Evolutionary conservation across 2,329 filamentous ascomycete genomes (phyloP), one percentile per base, ranked within the genome.

Genomic region (Dendryphion nanum): DNA sequence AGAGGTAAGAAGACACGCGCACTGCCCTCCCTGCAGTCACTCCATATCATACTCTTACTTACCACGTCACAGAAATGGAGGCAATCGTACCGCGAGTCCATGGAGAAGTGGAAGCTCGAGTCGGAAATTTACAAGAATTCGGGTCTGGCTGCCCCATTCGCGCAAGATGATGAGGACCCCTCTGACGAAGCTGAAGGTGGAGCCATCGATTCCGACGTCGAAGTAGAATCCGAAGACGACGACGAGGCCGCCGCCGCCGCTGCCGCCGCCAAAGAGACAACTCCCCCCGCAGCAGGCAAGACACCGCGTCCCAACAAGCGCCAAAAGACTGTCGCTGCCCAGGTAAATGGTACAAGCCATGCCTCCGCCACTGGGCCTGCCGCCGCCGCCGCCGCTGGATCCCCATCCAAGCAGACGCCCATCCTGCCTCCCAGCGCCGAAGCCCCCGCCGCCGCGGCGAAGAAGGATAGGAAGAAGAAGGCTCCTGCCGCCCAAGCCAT

Each of bases 101-200:
- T 81, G 47, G 73, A 75, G 33, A 63, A 71, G 30, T 83, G 80
- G 66, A 74, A 78, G 49, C 66, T 72, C 38, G 72, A 77, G 36
- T 70, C 78, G 57, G 69, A 69, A 35, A 71, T 69, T 3, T 84
- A 83, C 68, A 75, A 79, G 55, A 69, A 67, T 18, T 54, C 51
- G 29, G 60, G 56, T 33, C 50, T 44, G 35, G 51, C 70, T 36
- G 63, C 61, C 14, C 59, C 67, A 21, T 72, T 74, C 33, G 63
- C 72, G 7, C 63, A 66, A 30, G 67, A 69, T 43, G 68, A 69
- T 14, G 64, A 62, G 32, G 60, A 68, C 14, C 56, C 53, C 16
- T 51, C 52, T 18, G 63, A 68, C 68, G 57, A 67, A 69, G 56
- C 47, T 13, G 61, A 62, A 30, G 57, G 38, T 6, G 59, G 49